These are phyloP conservation scores for Posidonia oceanica DNA, from an alignment of 116 monocot genomes.

Conservation along the genomic window DNA sequence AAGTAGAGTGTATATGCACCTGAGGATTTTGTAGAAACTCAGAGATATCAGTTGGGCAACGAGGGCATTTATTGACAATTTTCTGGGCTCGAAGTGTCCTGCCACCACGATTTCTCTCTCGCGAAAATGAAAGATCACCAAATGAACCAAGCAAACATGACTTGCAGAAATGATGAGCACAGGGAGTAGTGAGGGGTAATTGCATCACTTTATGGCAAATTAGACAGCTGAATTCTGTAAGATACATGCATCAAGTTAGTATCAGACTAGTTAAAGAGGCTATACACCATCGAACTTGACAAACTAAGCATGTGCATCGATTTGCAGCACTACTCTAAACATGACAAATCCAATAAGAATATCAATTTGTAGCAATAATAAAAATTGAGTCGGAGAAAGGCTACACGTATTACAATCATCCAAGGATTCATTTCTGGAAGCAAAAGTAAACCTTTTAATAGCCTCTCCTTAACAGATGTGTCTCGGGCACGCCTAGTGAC, in stretches of 20 bases:
- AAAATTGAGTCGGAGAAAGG: too few relatives aligned
- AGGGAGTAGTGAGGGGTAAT: conserved; percentile 74
- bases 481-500: conserved; percentile 19
- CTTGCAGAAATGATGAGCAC: conserved; percentile 92
- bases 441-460: conserved; percentile 54
- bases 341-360: too few relatives aligned
- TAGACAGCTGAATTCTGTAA: conserved; percentile 65
- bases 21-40: conserved; percentile 75
- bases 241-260: too few relatives aligned
- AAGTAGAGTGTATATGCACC: conserved; percentile 12
- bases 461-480: conserved; percentile 34
- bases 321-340: too few relatives aligned
- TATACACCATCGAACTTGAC: too few relatives aligned
- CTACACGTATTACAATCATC: too few relatives aligned
- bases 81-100: conserved; percentile 79
- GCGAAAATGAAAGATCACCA: conserved; percentile 45
- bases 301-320: too few relatives aligned
- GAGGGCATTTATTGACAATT: conserved; percentile 62
- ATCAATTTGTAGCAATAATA: too few relatives aligned
- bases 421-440: too few relatives aligned
- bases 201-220: conserved; percentile 65
- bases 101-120: conserved; percentile 41
- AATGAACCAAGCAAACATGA: conserved; percentile 50
- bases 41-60: conserved; percentile 60
- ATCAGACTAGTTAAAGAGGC: background rate